Evolutionary conservation across 345 rosid species (phyloP), one percentile per base, ranked within the genome.

Genomic region (Acer saccharum): DNA sequence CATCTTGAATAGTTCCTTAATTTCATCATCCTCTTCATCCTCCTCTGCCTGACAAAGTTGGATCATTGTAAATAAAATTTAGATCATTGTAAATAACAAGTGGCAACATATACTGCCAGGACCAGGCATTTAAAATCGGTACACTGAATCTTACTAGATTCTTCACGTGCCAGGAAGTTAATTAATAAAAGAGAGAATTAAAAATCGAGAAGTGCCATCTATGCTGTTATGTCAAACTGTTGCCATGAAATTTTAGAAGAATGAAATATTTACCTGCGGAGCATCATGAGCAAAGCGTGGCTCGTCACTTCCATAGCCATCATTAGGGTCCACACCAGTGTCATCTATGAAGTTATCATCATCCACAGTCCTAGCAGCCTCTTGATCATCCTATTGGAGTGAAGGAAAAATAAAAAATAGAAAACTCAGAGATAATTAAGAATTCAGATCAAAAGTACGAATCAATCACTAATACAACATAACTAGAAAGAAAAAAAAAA

Each of bases 321-420:
- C 91, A 20, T 89, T 86, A 72, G 98, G 99, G 77, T 94, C 97
- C 50, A 96, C 76, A 77, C 99, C 99, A 77, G 67, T 89, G 82
- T 94, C 98, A 68, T 94, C 99, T 48, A 96, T 96, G 78, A 96
- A 96, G 80, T 94, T 87, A 82, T 94, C 98, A 74, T 96, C 99
- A 77, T 94, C 98, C 76, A 94, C 20, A 21, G 93, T 96, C 89
- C 92, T 87, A 78, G 79, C 84, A 80, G 93, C 98, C 61, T 92
- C 98, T 79, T 83, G 92, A 87, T 96, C 99, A 83, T 94, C 94
- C 99, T 95, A 79, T 74, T 46, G 57, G 77, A 75, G 43, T 61
- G 67, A 65, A 58, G 17, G 55, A 9, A 2, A 29, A 29, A 25
- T 0, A 25, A 43, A 43, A 68, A 3, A 55, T 12, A 46, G 71